Base-by-base conservation (phyloP, 352 stramenopile species). In the Halophytophthora polymorphica region DNA sequence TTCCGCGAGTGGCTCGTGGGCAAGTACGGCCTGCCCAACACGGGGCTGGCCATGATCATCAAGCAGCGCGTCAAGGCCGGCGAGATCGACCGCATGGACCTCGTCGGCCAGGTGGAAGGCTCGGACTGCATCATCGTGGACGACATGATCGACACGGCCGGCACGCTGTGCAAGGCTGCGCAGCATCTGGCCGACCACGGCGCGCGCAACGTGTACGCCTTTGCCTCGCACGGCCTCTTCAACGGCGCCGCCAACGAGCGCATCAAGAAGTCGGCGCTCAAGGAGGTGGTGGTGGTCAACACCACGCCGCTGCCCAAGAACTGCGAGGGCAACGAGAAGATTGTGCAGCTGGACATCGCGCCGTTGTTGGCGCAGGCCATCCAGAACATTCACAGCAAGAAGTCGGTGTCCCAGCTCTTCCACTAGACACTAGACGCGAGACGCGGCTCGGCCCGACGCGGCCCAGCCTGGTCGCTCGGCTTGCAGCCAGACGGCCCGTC, bases 111-210 rank as follows among this genome's bases (percentile, higher is more conserved):
- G 56, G 97, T 99, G 18, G 90, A 97, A 48, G 97, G 97, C 63
- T 99, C 91, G 44, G 97, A 99, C 78, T 98, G 96, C 60, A 99
- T 99, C 65, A 98, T 99, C 56, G 97, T 99, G 15, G 97, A 99
- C 71, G 97, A 99, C 74, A 99, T 99, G 97, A 99, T 99, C 65
- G 97, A 99, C 77, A 99, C 97, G 37, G 97, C 97, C 35, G 97
- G 97, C 50, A 99, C 97, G 33, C 69, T 99, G 15, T 99, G 96
- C 73, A 98, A 99, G 74, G 97, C 96, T 35, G 96, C 97, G 39
- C 95, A 99, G 72, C 95, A 99, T 58, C 72, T 99, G 44, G 77
- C 87, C 17, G 90, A 96, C 57, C 93, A 98, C 55, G 97, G 97
- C 33, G 96, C 96, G 11, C 88, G 94, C 45, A 95, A 98, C 57